Percentiles rank a stretch among this genome's conserved stretches.
These are phyloP conservation scores for Paramecium octaurelia DNA, from an alignment of 73 alveolate species.

Conservation along the genomic window DNA sequence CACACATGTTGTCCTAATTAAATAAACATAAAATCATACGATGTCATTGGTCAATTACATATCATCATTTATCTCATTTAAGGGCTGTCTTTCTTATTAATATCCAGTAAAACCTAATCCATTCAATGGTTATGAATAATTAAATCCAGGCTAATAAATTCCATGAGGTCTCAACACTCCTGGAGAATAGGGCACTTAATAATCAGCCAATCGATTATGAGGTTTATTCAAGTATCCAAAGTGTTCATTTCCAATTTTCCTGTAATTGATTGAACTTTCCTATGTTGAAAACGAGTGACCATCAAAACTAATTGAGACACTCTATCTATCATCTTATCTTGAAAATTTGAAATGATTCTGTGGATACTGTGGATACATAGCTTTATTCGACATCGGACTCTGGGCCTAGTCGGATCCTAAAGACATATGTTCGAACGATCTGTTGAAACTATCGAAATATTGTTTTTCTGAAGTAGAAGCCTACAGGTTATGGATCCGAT, in stretches of 20 bases:
- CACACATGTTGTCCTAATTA: slow-evolving; percentile 47
- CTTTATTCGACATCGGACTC: not conserved
- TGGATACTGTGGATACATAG: not conserved
- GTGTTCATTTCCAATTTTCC: not conserved
- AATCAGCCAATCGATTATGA: not conserved
- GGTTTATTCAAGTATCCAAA: not conserved
- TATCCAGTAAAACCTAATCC: not conserved
- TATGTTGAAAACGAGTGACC: not conserved
- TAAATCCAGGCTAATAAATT: not conserved
- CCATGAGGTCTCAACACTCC: not conserved
- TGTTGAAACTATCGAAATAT: slow-evolving; percentile 16
- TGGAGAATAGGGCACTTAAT: not conserved
- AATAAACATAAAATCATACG: not conserved
- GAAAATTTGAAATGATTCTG: not conserved
- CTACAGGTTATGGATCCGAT: not conserved
- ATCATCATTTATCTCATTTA: slow-evolving; percentile 3
- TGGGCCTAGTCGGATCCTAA: slow-evolving; percentile 15
- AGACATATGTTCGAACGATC: slow-evolving; percentile 15
- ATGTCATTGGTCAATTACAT: not conserved
- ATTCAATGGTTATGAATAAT: not conserved
- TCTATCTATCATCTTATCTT: not conserved
- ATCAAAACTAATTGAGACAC: slow-evolving; percentile 13
- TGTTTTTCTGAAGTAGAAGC: not conserved
- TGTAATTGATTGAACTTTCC: slow-evolving; percentile 10
- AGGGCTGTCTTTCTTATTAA: not conserved